These are phyloP conservation scores for Solanum sparsipilum DNA, from an alignment of 257 asterid genomes.

Conservation along the genomic window DNA sequence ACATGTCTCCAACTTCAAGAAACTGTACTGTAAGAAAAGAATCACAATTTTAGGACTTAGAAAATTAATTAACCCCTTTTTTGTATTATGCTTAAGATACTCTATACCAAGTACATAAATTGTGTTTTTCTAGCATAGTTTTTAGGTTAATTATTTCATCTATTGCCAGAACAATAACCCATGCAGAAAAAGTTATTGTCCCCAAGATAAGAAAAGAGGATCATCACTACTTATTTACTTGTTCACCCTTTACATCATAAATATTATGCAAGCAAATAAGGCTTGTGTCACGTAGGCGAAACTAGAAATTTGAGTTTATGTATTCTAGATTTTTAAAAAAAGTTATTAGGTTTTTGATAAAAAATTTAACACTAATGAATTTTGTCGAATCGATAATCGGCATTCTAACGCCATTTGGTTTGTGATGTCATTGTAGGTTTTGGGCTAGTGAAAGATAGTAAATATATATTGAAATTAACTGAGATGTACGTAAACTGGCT, in stretches of 20 bases:
- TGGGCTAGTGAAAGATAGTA: background rate
- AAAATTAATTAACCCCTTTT: background rate
- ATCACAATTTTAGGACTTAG: background rate
- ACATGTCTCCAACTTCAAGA: slow-evolving; percentile 38
- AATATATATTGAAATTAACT: background rate
- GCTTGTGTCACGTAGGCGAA: background rate
- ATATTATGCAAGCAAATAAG: background rate
- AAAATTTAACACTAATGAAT: background rate
- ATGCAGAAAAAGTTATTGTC: slow-evolving; percentile 12
- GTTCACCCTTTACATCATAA: background rate
- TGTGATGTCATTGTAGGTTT: background rate
- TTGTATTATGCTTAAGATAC: slow-evolving; percentile 5
- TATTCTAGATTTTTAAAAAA: background rate
- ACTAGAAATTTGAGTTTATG: background rate
- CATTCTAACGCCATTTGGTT: background rate
- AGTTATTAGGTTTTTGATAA: background rate
- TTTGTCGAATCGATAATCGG: background rate
- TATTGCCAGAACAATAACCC: slow-evolving; percentile 18
- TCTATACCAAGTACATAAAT: slow-evolving; percentile 37
- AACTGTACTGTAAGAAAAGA: background rate
- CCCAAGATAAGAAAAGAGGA: background rate
- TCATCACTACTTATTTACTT: background rate
- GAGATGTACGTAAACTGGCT: fast-evolving
- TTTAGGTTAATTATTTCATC: background rate
- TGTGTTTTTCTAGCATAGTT: slow-evolving; percentile 17